Evolutionary conservation across 352 stramenopile genomes (phyloP).

Genomic region (Globisporangium radiosum): DNA sequence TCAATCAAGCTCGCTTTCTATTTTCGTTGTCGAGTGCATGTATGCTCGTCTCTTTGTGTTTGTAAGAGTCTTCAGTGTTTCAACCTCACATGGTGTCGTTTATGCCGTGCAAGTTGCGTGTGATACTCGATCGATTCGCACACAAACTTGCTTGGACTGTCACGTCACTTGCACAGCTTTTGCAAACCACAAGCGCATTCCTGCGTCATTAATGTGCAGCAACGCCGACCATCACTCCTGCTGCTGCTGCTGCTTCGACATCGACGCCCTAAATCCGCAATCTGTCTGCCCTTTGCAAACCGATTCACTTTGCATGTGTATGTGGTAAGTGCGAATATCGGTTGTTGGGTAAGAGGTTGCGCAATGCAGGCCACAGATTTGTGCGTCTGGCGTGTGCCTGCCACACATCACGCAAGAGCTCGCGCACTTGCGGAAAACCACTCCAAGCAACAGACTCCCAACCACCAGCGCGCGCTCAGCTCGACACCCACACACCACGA

Average conservation of each 20-base stretch:
- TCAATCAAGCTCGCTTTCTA: too few species aligned
- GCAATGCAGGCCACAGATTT: neutral
- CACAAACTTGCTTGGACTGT: too few species aligned
- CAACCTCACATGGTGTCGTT: too few species aligned
- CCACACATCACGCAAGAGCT: neutral
- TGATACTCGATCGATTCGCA: too few species aligned
- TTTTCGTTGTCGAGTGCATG: too few species aligned
- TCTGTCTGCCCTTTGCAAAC: neutral
- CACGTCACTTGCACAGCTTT: neutral
- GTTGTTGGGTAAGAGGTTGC: neutral
- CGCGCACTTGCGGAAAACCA: constrained; percentile 9
- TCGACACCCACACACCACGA: neutral
- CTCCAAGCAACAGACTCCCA: constrained; percentile 8
- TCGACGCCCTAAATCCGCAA: neutral
- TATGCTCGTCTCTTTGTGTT: too few species aligned
- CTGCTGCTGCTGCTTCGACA: neutral
- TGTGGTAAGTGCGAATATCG: neutral
- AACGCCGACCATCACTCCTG: neutral
- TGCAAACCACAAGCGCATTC: neutral
- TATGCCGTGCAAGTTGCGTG: too few species aligned
- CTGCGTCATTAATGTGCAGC: neutral
- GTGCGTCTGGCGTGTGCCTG: neutral
- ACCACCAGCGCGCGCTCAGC: neutral
- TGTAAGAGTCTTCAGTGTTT: too few species aligned
- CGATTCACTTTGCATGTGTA: too few species aligned